These are phyloP conservation scores for Colletotrichum siamense DNA, from an alignment of 2,329 filamentous ascomycete species.

Conservation along the genomic window DNA sequence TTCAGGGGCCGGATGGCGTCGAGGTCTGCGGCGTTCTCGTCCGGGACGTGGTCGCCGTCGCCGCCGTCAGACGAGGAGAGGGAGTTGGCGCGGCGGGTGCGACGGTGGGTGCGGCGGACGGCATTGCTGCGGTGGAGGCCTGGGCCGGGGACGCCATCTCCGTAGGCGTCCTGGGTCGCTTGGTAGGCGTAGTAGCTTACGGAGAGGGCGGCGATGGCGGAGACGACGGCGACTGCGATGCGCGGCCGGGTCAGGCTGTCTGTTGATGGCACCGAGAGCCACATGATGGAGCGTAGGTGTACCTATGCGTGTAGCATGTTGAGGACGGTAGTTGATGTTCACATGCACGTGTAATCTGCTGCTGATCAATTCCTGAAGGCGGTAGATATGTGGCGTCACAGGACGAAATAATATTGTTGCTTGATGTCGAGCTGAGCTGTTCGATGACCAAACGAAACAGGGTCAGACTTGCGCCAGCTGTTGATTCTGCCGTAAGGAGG, in stretches of 20 bases:
- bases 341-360: background rate
- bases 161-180: slow-evolving; percentile 24
- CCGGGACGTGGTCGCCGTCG: slow-evolving; percentile 40
- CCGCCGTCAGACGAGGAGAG: slow-evolving; percentile 36
- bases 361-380: background rate
- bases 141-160: slow-evolving; percentile 28
- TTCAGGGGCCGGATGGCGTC: slow-evolving; percentile 32
- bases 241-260: slow-evolving; percentile 61
- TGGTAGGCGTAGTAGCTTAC: slow-evolving; percentile 65
- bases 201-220: slow-evolving; percentile 61
- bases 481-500: background rate
- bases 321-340: background rate
- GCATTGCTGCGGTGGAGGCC: slow-evolving; percentile 71
- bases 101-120: slow-evolving; percentile 56
- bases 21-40: slow-evolving; percentile 46
- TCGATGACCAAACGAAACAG: background rate
- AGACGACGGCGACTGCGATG: slow-evolving; percentile 60
- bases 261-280: slow-evolving; percentile 52
- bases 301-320: slow-evolving; percentile 20
- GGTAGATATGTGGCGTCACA: background rate
- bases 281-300: slow-evolving; percentile 40
- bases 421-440: background rate
- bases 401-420: background rate
- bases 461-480: slow-evolving; percentile 7
- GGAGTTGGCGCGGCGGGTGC: slow-evolving; percentile 38